Evolutionary conservation across 352 stramenopile genomes (phyloP), one percentile per base, ranked within the genome.

Genomic region (Globisporangium yorkense): DNA sequence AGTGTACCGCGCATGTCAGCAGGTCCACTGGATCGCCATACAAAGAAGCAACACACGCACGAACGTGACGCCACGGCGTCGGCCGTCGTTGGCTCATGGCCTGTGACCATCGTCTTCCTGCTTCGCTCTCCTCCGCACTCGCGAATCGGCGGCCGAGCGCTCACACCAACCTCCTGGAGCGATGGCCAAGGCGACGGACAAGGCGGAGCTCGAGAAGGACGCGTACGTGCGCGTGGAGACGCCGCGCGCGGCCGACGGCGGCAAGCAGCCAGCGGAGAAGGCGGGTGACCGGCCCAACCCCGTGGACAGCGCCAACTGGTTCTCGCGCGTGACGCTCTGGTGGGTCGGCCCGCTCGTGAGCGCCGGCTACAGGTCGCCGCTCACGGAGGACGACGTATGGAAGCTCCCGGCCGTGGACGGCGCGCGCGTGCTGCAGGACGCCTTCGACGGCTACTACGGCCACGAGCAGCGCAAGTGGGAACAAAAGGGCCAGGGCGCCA

Each of bases 311-410:
- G 66, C 61, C 2, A 67, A 55, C 33, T 59, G 37, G 48, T 40
- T 72, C 31, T 67, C 62, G 39, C 46, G 53, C 10, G 35, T 72
- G 18, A 51, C 51, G 35, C 43, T 73, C 20, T 62, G 44, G 46
- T 73, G 66, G 66, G 47, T 73, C 35, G 51, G 44, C n/a, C 47
- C 51, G 43, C 45, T 73, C 20, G 48, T 73, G 8, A 12, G 45
- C 8, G 29, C 46, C 37, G 55, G 69, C 20, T 63, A 68, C 53
- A 35, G 20, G 18, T 49, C 41, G 35, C 45, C 56, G 8, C 55
- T 82, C 9, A 43, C 55, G 12, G 72, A 75, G 50, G 48, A 54
- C 41, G 62, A 77, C 45, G 65, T 78, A 5, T 79, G 68, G 67
- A 45, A 50, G 15, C 56, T 81, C 16, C 61, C 63, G 0, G 8